These are phyloP conservation scores for Artemisia tridentata DNA, from an alignment of 129 eudicot genomes.

Conservation along the genomic window DNA sequence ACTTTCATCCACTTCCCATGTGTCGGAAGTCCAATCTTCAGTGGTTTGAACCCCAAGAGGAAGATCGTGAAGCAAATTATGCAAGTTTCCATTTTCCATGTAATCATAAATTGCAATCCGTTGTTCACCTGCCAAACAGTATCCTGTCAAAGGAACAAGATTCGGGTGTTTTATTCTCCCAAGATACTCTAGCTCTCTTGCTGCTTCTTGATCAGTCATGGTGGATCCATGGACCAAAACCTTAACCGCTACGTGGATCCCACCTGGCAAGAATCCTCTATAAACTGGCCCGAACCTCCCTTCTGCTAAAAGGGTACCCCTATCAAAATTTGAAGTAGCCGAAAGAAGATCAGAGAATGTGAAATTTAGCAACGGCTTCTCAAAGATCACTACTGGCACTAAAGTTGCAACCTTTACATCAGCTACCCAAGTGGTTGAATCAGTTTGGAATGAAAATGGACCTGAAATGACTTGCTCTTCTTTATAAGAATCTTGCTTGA, in stretches of 20 bases:
- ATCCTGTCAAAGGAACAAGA: conserved; percentile 81
- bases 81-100: conserved; percentile 86
- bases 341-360: conserved; percentile 82
- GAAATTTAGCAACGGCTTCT: conserved; percentile 77
- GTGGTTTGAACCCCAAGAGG: conserved; percentile 69
- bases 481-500: conserved; percentile 58
- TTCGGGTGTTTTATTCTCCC: conserved; percentile 85
- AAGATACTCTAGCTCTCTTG: conserved; percentile 76
- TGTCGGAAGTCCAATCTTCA: conserved; percentile 82
- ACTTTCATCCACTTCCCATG: conserved; percentile 59
- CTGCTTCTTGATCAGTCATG: conserved; percentile 87
- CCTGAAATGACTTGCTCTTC: conserved; percentile 77
- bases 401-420: conserved; percentile 73
- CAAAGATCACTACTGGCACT: conserved; percentile 78
- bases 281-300: conserved; percentile 87
- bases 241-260: conserved; percentile 74
- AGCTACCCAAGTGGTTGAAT: conserved; percentile 95
- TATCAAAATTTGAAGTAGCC: conserved; percentile 80
- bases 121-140: conserved; percentile 84
- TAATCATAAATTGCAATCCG: conserved; percentile 81
- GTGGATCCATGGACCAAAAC: conserved; percentile 83
- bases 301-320: conserved; percentile 79
- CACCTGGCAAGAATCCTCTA: conserved; percentile 73
- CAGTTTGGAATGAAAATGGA: conserved; percentile 88
- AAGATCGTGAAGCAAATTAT: conserved; percentile 72